A percentile compares a stretch with the other conserved stretches of the same genome.
These are phyloP conservation scores for Alloteropsis semialata DNA, from an alignment of 176 grass and related monocot species.

Conservation along the genomic window DNA sequence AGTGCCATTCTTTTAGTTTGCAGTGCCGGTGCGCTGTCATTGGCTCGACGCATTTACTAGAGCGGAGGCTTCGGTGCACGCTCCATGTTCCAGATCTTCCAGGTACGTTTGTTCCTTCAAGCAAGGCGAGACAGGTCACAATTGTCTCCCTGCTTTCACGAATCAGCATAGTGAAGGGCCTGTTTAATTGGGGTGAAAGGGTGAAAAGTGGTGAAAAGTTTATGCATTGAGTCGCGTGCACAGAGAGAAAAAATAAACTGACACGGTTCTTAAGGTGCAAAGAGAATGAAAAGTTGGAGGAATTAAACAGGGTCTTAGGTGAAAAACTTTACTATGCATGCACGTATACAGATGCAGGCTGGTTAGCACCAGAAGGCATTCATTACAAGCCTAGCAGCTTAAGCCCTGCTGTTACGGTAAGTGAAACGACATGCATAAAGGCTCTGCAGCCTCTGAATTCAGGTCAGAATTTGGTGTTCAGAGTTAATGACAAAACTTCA, in stretches of 20 bases:
- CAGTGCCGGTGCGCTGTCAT: slow-evolving; percentile 14
- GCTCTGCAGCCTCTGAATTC: not conserved
- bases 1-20: not conserved
- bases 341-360: not conserved
- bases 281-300: too few species aligned
- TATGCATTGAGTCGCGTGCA: too few species aligned
- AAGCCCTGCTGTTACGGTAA: not conserved
- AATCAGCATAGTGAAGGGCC: too few species aligned
- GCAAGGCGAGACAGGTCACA: not conserved
- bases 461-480: not conserved
- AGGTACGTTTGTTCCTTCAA: not conserved
- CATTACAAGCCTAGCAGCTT: not conserved
- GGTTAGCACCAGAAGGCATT: not conserved
- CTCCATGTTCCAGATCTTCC: slow-evolving; percentile 6
- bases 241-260: too few species aligned
- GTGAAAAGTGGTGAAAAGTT: too few species aligned
- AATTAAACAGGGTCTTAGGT: too few species aligned
- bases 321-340: not conserved
- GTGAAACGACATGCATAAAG: not conserved
- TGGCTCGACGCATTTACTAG: slow-evolving; percentile 34
- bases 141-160: not conserved
- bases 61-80: not conserved
- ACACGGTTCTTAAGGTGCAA: too few species aligned
- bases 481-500: too few species aligned
- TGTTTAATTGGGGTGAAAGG: too few species aligned